phyloP scores from a whole-genome alignment of 2,329 filamentous ascomycete species.

The Incumbomyces delicatus region DNA sequence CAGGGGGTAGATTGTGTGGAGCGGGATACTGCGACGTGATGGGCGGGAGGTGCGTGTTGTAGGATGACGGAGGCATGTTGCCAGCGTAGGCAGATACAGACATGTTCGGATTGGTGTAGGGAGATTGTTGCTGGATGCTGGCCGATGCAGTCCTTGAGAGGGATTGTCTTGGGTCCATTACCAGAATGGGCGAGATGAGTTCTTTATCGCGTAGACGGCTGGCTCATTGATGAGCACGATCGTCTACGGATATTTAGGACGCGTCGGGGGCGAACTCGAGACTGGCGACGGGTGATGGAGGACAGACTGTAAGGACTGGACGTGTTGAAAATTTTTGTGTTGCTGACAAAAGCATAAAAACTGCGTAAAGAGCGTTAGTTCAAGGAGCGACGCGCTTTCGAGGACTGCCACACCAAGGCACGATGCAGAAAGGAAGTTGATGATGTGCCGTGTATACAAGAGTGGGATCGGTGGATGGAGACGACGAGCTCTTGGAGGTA shows the following conservation, averaged over 20 bases:
- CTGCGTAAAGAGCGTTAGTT: conserved; percentile 4
- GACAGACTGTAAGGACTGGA: conserved; percentile 1
- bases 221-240: conserved; percentile 13
- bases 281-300: background rate
- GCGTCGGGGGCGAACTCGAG: conserved; percentile 5
- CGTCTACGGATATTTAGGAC: background rate
- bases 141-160: conserved; percentile 29
- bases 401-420: background rate
- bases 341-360: background rate
- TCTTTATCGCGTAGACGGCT: conserved; percentile 14
- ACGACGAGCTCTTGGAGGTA: background rate
- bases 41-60: conserved; percentile 38
- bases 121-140: conserved; percentile 33
- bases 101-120: conserved; percentile 27
- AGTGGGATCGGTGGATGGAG: conserved; percentile 6
- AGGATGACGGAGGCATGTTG: conserved; percentile 32
- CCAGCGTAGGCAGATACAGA: conserved; percentile 29
- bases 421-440: background rate
- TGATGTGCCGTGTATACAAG: conserved; percentile 2
- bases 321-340: conserved; percentile 7
- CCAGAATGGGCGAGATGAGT: conserved; percentile 10
- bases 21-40: conserved; percentile 31
- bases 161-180: conserved; percentile 22
- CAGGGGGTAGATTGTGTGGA: conserved; percentile 30
- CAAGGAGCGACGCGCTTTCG: conserved; percentile 5